Base-by-base conservation (phyloP, 768 basidiomycete species). In the Boletus subparvulus region DNA sequence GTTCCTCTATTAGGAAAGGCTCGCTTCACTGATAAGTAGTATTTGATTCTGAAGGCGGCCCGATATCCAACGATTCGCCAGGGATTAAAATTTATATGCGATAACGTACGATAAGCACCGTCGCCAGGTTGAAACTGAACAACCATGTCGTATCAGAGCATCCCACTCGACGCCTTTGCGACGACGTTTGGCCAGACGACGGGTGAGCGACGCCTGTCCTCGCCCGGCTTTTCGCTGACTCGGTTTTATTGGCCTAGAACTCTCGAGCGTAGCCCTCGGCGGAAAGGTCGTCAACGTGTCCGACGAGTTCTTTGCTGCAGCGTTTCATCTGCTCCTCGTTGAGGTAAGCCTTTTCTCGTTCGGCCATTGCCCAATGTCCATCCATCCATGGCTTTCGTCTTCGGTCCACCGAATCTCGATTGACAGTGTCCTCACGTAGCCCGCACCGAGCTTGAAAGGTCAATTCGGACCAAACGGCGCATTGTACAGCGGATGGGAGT, bases 401-500 rank as follows among this genome's bases (percentile, higher is more conserved):
- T 24, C 12, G 44, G 51, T 39, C 6, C 6, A 17, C 17, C 37
- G 32, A 33, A 19, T 39, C 21, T 19, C 19, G 40, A 61, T 47
- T 44, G 30, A 36, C 28, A 12, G 3, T 30, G 21, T 39, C 41
- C 6, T 33, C 44, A 36, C 52, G 14, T 61, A 97, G 94, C 90
- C 95, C 8, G 85, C 95, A 24, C 83, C 80, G 5, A 92, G 87
- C 61, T 74, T 97, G 68, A 94, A 95, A 72, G 97, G 97, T n/a
- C 92, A 94, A 63, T 99, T 94, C 64, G 96, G 96, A 8, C 91
- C 94, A 3, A 96, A 94, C 41, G 97, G 97, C 24, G 96, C 96
- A 0, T 74, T 98, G 24, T 98, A 81, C 72, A 92, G 88, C 61
- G 97, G 95, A 51, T 99, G 97, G 97, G 97, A 99, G 71, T 82